These are phyloP conservation scores for Myochromella boudieri DNA, from an alignment of 768 basidiomycete genomes.

Conservation along the genomic window DNA sequence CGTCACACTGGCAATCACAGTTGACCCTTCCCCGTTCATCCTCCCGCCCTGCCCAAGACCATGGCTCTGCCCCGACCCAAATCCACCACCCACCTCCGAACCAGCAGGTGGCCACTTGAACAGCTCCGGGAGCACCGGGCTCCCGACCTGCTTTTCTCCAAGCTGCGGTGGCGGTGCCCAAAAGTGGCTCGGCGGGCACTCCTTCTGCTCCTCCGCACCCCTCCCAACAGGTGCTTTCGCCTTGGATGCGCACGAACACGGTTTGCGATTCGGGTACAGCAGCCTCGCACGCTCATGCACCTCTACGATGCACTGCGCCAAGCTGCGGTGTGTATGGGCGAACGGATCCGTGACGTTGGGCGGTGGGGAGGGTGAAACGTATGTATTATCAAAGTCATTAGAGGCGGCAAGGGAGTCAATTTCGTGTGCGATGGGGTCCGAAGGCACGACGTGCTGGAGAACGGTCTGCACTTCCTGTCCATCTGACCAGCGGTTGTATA, in stretches of 20 bases:
- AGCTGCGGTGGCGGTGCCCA: slow-evolving; percentile 42
- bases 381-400: slow-evolving; percentile 13
- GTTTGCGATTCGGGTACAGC: slow-evolving; percentile 43
- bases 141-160: slow-evolving; percentile 21
- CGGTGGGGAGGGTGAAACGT: slow-evolving; percentile 21
- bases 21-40: background rate
- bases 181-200: slow-evolving; percentile 43
- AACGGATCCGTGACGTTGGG: slow-evolving; percentile 34
- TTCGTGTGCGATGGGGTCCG: slow-evolving; percentile 19
- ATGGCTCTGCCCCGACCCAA: too few species aligned
- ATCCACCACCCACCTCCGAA: too few species aligned
- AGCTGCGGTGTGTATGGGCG: slow-evolving; percentile 36
- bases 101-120: slow-evolving; percentile 31
- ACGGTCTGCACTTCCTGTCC: slow-evolving; percentile 45
- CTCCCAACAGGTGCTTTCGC: slow-evolving; percentile 3
- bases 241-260: slow-evolving; percentile 38
- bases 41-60: slow-evolving; percentile 20
- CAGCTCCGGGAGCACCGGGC: slow-evolving; percentile 41
- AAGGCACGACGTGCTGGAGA: slow-evolving; percentile 28
- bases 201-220: slow-evolving; percentile 10
- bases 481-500: slow-evolving; percentile 46
- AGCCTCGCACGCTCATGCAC: slow-evolving; percentile 43
- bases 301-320: slow-evolving; percentile 48
- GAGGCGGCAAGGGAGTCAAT: slow-evolving; percentile 15
- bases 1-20: slow-evolving; percentile 26